These are phyloP conservation scores for Arthrobotrys entomopaga DNA, from an alignment of 2,329 filamentous ascomycete genomes.

Conservation along the genomic window DNA sequence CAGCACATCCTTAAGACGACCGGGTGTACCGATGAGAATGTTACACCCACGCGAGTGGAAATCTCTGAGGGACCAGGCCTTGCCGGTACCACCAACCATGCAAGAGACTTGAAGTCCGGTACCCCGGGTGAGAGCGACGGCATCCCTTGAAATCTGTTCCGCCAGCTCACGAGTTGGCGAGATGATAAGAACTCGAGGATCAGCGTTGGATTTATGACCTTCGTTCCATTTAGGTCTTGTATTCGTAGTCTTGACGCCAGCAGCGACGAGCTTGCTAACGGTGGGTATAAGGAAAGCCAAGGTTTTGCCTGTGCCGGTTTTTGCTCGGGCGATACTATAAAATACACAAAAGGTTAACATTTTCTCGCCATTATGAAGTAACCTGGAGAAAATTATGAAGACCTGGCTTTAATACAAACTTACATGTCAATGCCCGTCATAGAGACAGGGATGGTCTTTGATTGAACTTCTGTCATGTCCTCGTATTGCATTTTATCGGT, in stretches of 20 bases:
- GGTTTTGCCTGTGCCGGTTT: constrained; percentile 97
- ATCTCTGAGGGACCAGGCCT: constrained; percentile 72
- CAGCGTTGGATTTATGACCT: constrained; percentile 63
- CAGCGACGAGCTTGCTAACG: constrained; percentile 69
- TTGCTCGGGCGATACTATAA: constrained; percentile 85
- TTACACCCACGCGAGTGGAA: constrained; percentile 83
- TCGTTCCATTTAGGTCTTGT: constrained; percentile 60
- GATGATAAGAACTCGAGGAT: constrained; percentile 76
- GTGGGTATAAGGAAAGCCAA: constrained; percentile 89
- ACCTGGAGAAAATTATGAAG: too few species aligned
- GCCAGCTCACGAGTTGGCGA: constrained; percentile 84
- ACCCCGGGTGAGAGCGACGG: constrained; percentile 71
- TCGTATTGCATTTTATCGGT: constrained; percentile 78
- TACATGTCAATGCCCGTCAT: constrained; percentile 85
- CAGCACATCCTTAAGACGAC: constrained; percentile 84
- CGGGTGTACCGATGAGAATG: constrained; percentile 88
- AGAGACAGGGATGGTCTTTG: constrained; percentile 81
- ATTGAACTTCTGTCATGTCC: constrained; percentile 92
- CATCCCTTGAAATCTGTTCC: constrained; percentile 83
- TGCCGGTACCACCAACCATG: constrained; percentile 92
- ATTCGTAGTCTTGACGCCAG: constrained; percentile 58
- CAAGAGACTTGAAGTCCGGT: constrained; percentile 77
- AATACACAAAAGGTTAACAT: too few species aligned
- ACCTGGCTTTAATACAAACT: constrained; percentile 61
- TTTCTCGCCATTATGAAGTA: too few species aligned